Base-by-base conservation (phyloP, 1,284 basidiomycete species). In the Caloboletus firmus region DNA sequence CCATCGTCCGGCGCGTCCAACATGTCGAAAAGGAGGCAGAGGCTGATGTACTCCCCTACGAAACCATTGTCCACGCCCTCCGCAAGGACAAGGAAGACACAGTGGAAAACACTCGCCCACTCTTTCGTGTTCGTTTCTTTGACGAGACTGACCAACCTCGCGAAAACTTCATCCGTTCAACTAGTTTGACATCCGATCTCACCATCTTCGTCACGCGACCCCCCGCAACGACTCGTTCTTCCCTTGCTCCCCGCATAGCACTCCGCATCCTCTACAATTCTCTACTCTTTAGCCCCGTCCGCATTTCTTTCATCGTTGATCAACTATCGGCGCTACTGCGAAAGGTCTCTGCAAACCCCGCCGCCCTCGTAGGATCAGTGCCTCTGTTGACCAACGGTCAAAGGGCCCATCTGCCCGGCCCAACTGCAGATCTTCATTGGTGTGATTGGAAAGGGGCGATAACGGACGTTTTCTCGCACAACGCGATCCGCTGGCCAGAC, bases 361-460 rank as follows among this genome's bases (percentile, higher is more conserved):
- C 81, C 57, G 79, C 74, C 45, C 79, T 79, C 34, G 79, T 93
- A 49, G 91, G 92, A 45, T 82, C 90, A 15, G 81, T 96, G 43
- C 86, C 92, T 2, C 74, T 97, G n/a, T 74, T 93, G 43, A 94
- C 94, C 1, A 77, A 84, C 3, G 71, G 75, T 9, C 94, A 98
- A 73, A 80, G 81, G 51, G 73, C 74, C 3, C 78, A 81, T 46
- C 79, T 99, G 15, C 97, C 97, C 0, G 82, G 93, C 67, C 95
- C 97, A 3, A 85, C 83, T 13, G 88, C 84, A 11, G 91, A 99
- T 70, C 82, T 99, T 39, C 85, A 98, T 67, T 99, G 96, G 95
- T 97, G 94, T 71, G 95, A 90, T 52, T 99, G 87, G 83, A 93
- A 94, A 68, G 97, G 97, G 36, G 92, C 97, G 20, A 93, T 98